Evolutionary conservation across 2,329 filamentous ascomycete species (phyloP).

Genomic region (Neoascochyta sp.): DNA sequence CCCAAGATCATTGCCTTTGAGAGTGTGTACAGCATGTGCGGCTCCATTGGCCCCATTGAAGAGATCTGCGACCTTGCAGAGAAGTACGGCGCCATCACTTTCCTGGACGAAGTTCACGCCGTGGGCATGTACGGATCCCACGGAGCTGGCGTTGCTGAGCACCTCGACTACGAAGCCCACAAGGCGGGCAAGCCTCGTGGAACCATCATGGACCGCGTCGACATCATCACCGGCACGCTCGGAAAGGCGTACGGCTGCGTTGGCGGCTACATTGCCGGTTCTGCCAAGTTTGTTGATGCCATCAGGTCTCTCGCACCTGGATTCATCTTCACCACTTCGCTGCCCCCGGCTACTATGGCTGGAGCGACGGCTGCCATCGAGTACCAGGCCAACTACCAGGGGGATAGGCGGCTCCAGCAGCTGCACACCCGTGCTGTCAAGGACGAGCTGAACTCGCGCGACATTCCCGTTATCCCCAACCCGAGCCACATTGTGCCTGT

Average conservation of each 20-base stretch:
- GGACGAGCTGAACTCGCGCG: slow-evolving; percentile 68
- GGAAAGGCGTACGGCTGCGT: slow-evolving; percentile 98
- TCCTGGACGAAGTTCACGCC: slow-evolving; percentile 96
- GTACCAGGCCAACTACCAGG: slow-evolving; percentile 81
- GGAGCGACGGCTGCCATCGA: slow-evolving; percentile 88
- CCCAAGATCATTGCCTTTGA: slow-evolving; percentile 99
- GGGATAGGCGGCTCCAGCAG: slow-evolving; percentile 88
- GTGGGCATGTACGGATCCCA: slow-evolving; percentile 98
- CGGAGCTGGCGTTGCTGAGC: slow-evolving; percentile 93
- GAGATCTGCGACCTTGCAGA: slow-evolving; percentile 94
- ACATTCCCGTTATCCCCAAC: slow-evolving; percentile 97
- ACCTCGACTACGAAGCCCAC: slow-evolving; percentile 90
- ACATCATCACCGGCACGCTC: slow-evolving; percentile 96
- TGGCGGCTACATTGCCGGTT: slow-evolving; percentile 94
- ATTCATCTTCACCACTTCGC: slow-evolving; percentile 97
- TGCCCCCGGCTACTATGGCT: slow-evolving; percentile 95
- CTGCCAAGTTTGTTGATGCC: slow-evolving; percentile 79
- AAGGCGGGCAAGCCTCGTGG: slow-evolving; percentile 68
- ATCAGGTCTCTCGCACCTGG: slow-evolving; percentile 92
- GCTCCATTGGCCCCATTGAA: slow-evolving; percentile 92
- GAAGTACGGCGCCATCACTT: slow-evolving; percentile 96
- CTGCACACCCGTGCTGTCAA: slow-evolving; percentile 95
- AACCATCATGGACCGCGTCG: slow-evolving; percentile 90
- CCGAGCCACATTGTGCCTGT: slow-evolving; percentile 94
- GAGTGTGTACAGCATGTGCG: slow-evolving; percentile 99